phyloP scores from a whole-genome alignment of 2,329 filamentous ascomycete genomes.

The Hymenoscyphus scutula region DNA sequence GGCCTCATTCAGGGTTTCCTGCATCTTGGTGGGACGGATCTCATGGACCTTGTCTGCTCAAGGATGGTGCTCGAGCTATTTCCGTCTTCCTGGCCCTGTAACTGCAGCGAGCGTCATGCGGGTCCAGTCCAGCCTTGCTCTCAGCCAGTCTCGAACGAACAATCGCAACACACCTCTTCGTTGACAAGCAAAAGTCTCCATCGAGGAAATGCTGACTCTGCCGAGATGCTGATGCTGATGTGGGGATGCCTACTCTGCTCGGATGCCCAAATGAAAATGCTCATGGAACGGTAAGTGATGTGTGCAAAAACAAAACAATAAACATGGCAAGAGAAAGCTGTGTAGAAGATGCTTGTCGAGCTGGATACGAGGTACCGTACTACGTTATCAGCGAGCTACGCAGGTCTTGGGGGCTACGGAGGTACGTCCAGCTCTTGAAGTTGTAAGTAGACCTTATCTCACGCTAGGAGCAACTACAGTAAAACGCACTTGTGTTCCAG shows the following conservation, averaged over 20 bases:
- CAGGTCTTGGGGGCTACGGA: background rate
- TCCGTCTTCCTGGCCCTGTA: slow-evolving; percentile 12
- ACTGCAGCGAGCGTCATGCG: slow-evolving; percentile 11
- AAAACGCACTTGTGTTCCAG: background rate
- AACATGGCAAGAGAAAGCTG: slow-evolving; percentile 1
- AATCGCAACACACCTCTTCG: background rate
- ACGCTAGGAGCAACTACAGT: too few species aligned
- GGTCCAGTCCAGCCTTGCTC: slow-evolving; percentile 1
- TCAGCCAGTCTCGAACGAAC: background rate
- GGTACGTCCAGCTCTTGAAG: background rate
- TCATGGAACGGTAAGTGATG: background rate
- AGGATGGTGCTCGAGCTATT: slow-evolving; percentile 11
- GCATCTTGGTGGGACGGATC: background rate
- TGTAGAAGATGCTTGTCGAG: background rate
- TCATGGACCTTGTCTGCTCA: slow-evolving; percentile 6
- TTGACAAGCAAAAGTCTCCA: background rate
- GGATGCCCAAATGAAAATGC: background rate
- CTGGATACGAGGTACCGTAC: slow-evolving; percentile 4
- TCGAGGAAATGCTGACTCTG: background rate
- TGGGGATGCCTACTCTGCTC: background rate
- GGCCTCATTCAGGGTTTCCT: background rate
- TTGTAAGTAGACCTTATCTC: background rate
- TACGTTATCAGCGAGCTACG: background rate
- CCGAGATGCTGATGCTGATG: background rate
- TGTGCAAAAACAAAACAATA: background rate